A percentile compares a stretch with the other conserved stretches of the same genome.
phyloP scores from a whole-genome alignment of 1,284 basidiomycete genomes.

The Fomitopsis palustris region DNA sequence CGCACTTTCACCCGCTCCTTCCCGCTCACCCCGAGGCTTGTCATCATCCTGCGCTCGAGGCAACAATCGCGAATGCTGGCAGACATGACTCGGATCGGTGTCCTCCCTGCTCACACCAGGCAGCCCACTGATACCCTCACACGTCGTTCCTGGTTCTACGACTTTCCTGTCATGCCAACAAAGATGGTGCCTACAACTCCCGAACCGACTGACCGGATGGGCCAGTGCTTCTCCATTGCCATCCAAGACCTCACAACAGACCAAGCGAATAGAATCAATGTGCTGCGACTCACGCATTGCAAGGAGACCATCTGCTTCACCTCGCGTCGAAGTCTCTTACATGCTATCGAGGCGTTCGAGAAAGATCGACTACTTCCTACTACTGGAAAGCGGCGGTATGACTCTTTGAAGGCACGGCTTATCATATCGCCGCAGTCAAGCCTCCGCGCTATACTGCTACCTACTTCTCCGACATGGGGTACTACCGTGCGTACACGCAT shows the following conservation, averaged over 20 bases:
- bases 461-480: no score
- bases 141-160: neutral
- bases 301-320: neutral
- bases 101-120: neutral
- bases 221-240: neutral
- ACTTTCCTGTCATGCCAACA: neutral
- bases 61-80: neutral
- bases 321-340: neutral
- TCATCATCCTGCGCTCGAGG: neutral
- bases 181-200: neutral
- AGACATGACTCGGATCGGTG: neutral
- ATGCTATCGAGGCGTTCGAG: neutral
- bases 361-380: neutral
- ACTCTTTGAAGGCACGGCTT: neutral
- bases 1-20: neutral
- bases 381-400: neutral
- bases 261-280: neutral
- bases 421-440: neutral
- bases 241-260: neutral
- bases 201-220: neutral
- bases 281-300: neutral
- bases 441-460: no score
- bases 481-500: no score
- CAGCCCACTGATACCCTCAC: neutral
- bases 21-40: neutral